Evolutionary conservation across 768 basidiomycete genomes (phyloP).

Genomic region (Hygrocybe punicea): DNA sequence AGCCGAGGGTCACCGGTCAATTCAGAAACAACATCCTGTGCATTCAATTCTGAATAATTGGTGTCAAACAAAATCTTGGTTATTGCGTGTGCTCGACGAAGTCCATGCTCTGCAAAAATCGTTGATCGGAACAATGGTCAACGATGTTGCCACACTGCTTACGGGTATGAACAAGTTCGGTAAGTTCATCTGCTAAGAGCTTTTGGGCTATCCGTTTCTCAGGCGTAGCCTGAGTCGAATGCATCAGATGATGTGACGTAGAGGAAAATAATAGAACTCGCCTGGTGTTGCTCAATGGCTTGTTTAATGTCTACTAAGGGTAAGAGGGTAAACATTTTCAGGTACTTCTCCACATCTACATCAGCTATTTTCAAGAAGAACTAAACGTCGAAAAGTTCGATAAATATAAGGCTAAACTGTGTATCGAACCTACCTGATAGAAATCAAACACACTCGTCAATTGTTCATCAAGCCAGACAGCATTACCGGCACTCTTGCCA

Average conservation of each 20-base stretch:
- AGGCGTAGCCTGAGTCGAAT: conserved; percentile 33
- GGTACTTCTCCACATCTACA: conserved; percentile 71
- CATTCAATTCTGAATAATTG: conserved; percentile 45
- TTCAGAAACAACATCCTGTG: conserved; percentile 56
- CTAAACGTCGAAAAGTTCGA: conserved; percentile 40
- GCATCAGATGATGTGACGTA: conserved; percentile 3
- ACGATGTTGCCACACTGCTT: conserved; percentile 25
- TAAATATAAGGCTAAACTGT: neutral
- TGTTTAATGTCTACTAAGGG: conserved; percentile 53
- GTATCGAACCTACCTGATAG: conserved; percentile 68
- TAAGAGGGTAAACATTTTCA: conserved; percentile 81
- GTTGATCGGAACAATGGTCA: neutral
- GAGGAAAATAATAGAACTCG: conserved; percentile 24
- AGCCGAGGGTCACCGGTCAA: conserved; percentile 67
- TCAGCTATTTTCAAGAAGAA: conserved; percentile 87
- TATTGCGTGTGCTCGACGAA: conserved; percentile 40
- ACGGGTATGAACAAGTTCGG: conserved; percentile 46
- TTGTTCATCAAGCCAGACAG: conserved; percentile 79
- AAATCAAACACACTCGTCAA: conserved; percentile 89
- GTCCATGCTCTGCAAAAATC: conserved; percentile 33
- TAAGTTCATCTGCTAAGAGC: conserved; percentile 52
- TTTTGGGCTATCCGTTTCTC: conserved; percentile 47
- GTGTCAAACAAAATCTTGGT: conserved; percentile 46
- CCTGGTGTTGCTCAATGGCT: conserved; percentile 57
- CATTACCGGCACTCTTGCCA: conserved; percentile 96